These are phyloP conservation scores for Annulohypoxylon nitens DNA, from an alignment of 495 filamentous ascomycete genomes.

Conservation along the genomic window DNA sequence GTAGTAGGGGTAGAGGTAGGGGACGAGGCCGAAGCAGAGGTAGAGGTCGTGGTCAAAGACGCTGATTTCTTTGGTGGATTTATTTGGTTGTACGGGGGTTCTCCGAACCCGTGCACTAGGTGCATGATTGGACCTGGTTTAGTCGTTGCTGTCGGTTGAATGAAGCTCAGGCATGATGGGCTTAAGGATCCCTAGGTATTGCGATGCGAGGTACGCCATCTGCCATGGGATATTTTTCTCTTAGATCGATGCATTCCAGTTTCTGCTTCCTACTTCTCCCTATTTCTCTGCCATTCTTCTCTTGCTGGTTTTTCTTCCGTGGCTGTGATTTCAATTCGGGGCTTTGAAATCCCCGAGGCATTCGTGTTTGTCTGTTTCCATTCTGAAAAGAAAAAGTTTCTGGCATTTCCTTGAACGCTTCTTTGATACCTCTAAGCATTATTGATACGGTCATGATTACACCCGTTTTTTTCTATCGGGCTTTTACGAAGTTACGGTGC, in stretches of 20 bases:
- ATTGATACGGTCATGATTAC: constrained; percentile 47
- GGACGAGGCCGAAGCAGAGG: constrained; percentile 4
- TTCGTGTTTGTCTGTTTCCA: constrained; percentile 42
- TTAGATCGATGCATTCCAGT: constrained; percentile 48
- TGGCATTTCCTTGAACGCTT: constrained; percentile 51
- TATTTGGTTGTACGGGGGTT: constrained; percentile 27
- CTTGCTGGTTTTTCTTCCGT: constrained; percentile 45
- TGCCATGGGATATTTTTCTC: constrained; percentile 36
- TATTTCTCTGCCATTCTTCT: constrained; percentile 43
- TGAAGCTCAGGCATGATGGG: constrained; percentile 15
- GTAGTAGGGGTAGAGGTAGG: constrained; percentile 19
- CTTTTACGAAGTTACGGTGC: constrained; percentile 49
- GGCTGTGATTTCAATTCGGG: constrained; percentile 51
- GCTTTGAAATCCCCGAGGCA: constrained; percentile 21
- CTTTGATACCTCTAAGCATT: constrained; percentile 55
- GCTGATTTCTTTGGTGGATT: constrained; percentile 21
- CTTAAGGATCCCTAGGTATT: constrained; percentile 29
- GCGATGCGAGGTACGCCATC: constrained; percentile 42
- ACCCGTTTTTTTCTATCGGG: constrained; percentile 34
- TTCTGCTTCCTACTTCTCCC: constrained; percentile 48
- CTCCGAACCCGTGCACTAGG: constrained; percentile 27
- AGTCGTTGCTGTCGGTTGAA: constrained; percentile 33
- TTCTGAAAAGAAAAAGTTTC: constrained; percentile 53
- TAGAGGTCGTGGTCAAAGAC: constrained; percentile 23
- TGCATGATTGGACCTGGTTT: constrained; percentile 28